Conservation (phyloP, 352 stramenopile species). For the Phytopythium sindhum region DNA sequence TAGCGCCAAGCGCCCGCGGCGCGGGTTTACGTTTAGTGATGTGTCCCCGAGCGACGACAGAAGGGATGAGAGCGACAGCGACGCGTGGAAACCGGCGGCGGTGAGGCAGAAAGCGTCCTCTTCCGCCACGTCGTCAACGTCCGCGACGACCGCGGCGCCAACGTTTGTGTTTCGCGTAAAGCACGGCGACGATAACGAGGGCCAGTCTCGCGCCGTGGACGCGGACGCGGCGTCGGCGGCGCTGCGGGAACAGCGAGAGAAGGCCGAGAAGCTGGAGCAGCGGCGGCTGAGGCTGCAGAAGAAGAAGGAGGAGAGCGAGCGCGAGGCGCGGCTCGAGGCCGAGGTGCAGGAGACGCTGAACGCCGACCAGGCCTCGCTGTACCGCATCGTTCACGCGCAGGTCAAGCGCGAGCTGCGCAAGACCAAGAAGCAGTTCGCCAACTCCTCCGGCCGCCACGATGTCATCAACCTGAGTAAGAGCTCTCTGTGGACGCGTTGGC, state of each 20-base stretch:
- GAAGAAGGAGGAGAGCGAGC: slow-evolving; percentile 41
- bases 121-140: slow-evolving; percentile 1
- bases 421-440: slow-evolving; percentile 64
- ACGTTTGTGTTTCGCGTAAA: slow-evolving; percentile 64
- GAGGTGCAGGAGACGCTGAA: slow-evolving; percentile 39
- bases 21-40: slow-evolving; percentile 60
- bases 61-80: slow-evolving; percentile 17
- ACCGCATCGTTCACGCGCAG: slow-evolving; percentile 53
- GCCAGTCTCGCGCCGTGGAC: slow-evolving; percentile 28
- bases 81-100: slow-evolving; percentile 24
- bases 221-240: slow-evolving; percentile 38
- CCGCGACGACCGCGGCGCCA: slow-evolving; percentile 15
- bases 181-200: slow-evolving; percentile 22
- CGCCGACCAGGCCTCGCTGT: slow-evolving; percentile 53
- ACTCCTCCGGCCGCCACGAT: slow-evolving; percentile 45
- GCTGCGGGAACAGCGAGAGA: slow-evolving; percentile 47
- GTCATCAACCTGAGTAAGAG: slow-evolving; percentile 64
- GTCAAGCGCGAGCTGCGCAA: slow-evolving; percentile 64
- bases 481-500: neutral
- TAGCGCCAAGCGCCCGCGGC: slow-evolving; percentile 20
- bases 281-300: slow-evolving; percentile 37
- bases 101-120: slow-evolving; percentile 1
- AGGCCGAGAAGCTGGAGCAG: slow-evolving; percentile 37
- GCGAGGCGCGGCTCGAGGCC: slow-evolving; percentile 37
- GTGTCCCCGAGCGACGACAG: slow-evolving; percentile 23